Evolutionary conservation across 805 yeast genomes (phyloP), one percentile per base, ranked within the genome.

Genomic region (Candida sithepensis): DNA sequence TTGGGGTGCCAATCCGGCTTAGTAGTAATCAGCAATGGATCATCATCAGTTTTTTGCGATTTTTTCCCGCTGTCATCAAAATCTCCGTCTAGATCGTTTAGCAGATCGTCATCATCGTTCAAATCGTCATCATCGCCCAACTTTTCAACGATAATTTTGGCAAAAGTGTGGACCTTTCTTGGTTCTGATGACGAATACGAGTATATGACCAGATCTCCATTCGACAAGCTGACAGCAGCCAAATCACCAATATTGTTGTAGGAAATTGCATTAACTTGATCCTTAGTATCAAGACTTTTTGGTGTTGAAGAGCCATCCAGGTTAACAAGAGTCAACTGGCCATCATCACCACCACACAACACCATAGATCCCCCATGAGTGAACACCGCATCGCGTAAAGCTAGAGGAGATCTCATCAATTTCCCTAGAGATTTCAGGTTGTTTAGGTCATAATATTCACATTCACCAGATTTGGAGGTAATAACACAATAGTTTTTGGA

Each of bases 1-100:
- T 75, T 72, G 2, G 85, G 78, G 47, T 81, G 78, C 96, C 96
- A 89, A 33, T 76, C 78, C 2, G 81, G 74, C 38, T 75, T 75
- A 0, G 87, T 74, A 22, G 82, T 48, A 2, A 59, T 42, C 38
- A 58, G 46, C 21, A 45, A 49, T 7, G 52, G 26, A n/a, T 56
- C 50, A n/a, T 46, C 52, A 20, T 44, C 67, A 1, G 77, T 39
- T 77, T 65, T 57, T 71, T 72, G 36, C 32, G 50, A 34, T 39
- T 45, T 42, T 18, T 53, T 49, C 20, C 53, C 53, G 16, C 54
- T 52, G 14, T 55, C 57, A 2, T 57, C 57, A 12, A 52, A 37
- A 28, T 64, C 66, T 3, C 33, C 34, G 32, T 44, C 42, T 9
- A 64, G 56, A 51, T 67, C 57, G 14, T 66, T 59, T 10, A 58